Evolutionary conservation across 306 rosid species (phyloP).

Genomic region (Cucurbita pepo): DNA sequence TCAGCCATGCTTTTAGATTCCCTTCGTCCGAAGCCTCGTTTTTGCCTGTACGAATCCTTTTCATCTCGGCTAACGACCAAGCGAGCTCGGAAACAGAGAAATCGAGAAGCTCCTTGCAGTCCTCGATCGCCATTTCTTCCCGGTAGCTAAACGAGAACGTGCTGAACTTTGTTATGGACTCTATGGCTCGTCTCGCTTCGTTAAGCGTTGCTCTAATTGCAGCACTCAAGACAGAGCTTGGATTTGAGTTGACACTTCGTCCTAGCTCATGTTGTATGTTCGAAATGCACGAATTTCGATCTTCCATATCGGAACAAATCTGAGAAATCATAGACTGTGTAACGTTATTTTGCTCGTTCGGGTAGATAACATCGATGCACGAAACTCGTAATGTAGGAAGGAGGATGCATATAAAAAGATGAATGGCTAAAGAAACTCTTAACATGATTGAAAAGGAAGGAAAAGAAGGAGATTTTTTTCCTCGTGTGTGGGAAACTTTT

Average conservation of each 20-base stretch:
- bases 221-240: constrained; percentile 40
- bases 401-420: constrained; percentile 25
- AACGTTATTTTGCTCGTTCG: constrained; percentile 28
- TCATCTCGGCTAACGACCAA: constrained; percentile 72
- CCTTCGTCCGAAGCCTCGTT: constrained; percentile 30
- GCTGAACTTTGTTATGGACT: constrained; percentile 50
- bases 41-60: constrained; percentile 37
- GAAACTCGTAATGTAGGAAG: constrained; percentile 20
- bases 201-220: constrained; percentile 50
- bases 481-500: neutral
- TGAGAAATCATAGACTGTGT: constrained; percentile 39
- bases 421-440: constrained; percentile 30
- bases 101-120: constrained; percentile 86
- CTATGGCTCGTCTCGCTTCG: constrained; percentile 46
- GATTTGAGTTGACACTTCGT: constrained; percentile 23
- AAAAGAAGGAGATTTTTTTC: constrained; percentile 11
- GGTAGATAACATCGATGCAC: constrained; percentile 16
- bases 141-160: constrained; percentile 48
- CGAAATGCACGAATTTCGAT: constrained; percentile 39
- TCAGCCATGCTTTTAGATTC: constrained; percentile 75
- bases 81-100: constrained; percentile 80
- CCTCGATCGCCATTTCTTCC: constrained; percentile 68
- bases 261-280: constrained; percentile 43
- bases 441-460: constrained; percentile 14
- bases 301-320: constrained; percentile 39